These are phyloP conservation scores for Puya raimondii DNA, from an alignment of 176 grass and related monocot species.

Conservation along the genomic window DNA sequence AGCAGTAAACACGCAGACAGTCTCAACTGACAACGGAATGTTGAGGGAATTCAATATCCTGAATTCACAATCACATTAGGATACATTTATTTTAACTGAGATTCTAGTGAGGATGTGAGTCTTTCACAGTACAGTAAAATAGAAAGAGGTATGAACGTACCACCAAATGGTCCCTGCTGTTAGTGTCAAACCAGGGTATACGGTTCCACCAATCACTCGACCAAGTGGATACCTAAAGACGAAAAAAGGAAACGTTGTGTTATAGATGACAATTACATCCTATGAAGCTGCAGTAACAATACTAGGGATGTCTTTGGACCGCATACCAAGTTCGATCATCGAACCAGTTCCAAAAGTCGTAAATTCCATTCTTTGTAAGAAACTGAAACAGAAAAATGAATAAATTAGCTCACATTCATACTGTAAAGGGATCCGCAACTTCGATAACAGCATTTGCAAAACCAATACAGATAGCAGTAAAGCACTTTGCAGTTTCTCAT, in stretches of 20 bases:
- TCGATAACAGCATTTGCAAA: not conserved
- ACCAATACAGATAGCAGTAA: not conserved
- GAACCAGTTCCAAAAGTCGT: conserved; percentile 99
- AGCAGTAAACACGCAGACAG: conserved; percentile 99
- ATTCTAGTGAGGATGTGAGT: conserved; percentile 5
- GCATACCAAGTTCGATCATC: conserved; percentile 95
- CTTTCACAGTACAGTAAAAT: not conserved
- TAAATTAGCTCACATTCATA: conserved; percentile 21
- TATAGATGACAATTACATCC: not conserved
- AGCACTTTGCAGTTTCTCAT: not conserved
- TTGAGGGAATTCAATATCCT: conserved; percentile 88
- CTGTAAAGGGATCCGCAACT: not conserved
- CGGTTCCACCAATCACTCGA: conserved; percentile 92
- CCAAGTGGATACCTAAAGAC: conserved; percentile 89
- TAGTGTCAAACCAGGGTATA: conserved; percentile 95
- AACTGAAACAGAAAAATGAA: conserved; percentile 45
- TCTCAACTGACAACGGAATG: conserved; percentile 93
- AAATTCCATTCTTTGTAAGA: conserved; percentile 98
- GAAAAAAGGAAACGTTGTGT: conserved; percentile 6
- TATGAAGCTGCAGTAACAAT: not conserved
- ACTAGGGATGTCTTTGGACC: conserved; percentile 6
- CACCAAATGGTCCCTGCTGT: conserved; percentile 95
- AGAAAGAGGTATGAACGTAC: conserved; percentile 23
- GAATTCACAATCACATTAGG: conserved; percentile 16
- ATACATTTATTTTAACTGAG: conserved; percentile 23